Percentiles rank a stretch among this genome's conserved stretches.
Conservation (phyloP, 2,329 filamentous ascomycete species). For the Ascochyta koolunga region DNA sequence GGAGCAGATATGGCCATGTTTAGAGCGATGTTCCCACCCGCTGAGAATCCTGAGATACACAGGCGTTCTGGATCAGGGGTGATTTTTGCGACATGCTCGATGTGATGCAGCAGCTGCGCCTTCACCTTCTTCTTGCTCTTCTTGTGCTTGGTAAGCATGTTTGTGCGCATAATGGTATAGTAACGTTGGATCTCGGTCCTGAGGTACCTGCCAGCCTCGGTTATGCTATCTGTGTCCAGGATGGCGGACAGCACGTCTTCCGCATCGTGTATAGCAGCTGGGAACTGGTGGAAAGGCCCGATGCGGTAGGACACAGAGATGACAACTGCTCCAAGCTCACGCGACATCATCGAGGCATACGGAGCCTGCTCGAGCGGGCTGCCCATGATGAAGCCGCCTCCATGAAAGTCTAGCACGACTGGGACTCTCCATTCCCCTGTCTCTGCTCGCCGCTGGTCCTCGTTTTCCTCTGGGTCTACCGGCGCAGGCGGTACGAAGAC, state of each 20-base stretch:
- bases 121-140: slow-evolving; percentile 26
- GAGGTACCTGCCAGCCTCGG: slow-evolving; percentile 42
- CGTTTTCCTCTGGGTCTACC: slow-evolving; percentile 34
- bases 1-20: slow-evolving; percentile 50
- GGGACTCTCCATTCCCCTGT: slow-evolving; percentile 46
- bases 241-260: slow-evolving; percentile 55
- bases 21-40: slow-evolving; percentile 56
- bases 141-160: slow-evolving; percentile 17
- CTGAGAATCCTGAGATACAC: slow-evolving; percentile 53
- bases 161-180: slow-evolving; percentile 35
- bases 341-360: slow-evolving; percentile 54
- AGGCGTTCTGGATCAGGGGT: slow-evolving; percentile 50
- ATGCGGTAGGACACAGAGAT: slow-evolving; percentile 57
- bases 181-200: slow-evolving; percentile 44
- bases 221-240: slow-evolving; percentile 43
- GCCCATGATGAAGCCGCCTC: slow-evolving; percentile 53
- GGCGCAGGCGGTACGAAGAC: slow-evolving; percentile 50
- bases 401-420: slow-evolving; percentile 52
- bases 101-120: slow-evolving; percentile 13
- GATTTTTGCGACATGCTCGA: slow-evolving; percentile 31
- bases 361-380: slow-evolving; percentile 54
- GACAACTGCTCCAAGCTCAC: slow-evolving; percentile 51
- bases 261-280: slow-evolving; percentile 55
- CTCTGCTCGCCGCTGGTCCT: slow-evolving; percentile 20
- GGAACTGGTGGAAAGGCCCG: slow-evolving; percentile 55